Percentiles rank a stretch among this genome's conserved stretches.
Conservation (phyloP, 805 yeast genomes). For the Candida boleticola region DNA sequence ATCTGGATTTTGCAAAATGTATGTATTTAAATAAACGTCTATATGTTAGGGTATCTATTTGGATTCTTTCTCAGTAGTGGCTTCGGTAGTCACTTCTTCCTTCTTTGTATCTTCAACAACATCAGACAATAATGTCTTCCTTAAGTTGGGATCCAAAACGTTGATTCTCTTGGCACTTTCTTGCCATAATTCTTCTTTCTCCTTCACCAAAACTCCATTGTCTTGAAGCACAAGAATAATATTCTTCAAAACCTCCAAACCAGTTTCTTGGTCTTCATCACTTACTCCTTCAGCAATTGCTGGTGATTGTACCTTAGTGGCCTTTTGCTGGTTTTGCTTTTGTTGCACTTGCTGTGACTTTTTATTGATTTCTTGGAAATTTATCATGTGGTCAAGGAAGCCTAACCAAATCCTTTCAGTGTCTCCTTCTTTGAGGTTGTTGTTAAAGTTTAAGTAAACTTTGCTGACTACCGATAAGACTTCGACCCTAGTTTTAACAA, state of each 20-base stretch:
- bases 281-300: slow-evolving; percentile 1
- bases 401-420: slow-evolving; percentile 32
- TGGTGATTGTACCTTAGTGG: not conserved
- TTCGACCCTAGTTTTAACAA: slow-evolving; percentile 63
- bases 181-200: slow-evolving; percentile 26
- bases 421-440: slow-evolving; percentile 22
- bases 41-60: no score
- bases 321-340: not conserved
- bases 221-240: slow-evolving; percentile 38
- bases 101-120: not conserved
- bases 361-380: slow-evolving; percentile 16
- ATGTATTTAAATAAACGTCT: no score
- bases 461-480: slow-evolving; percentile 68
- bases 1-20: no score
- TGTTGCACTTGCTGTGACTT: not conserved
- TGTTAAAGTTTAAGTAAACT: slow-evolving; percentile 35
- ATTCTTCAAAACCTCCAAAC: slow-evolving; percentile 38
- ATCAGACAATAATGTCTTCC: not conserved
- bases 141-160: slow-evolving; percentile 26
- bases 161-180: slow-evolving; percentile 32
- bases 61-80: no score
- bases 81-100: not conserved
- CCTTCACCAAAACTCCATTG: slow-evolving; percentile 20
- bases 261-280: slow-evolving; percentile 23
- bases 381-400: slow-evolving; percentile 30